Evolutionary conservation across 1,139 yeast genomes (phyloP), one percentile per base, ranked within the genome.

Genomic region (Candida mesenterica): DNA sequence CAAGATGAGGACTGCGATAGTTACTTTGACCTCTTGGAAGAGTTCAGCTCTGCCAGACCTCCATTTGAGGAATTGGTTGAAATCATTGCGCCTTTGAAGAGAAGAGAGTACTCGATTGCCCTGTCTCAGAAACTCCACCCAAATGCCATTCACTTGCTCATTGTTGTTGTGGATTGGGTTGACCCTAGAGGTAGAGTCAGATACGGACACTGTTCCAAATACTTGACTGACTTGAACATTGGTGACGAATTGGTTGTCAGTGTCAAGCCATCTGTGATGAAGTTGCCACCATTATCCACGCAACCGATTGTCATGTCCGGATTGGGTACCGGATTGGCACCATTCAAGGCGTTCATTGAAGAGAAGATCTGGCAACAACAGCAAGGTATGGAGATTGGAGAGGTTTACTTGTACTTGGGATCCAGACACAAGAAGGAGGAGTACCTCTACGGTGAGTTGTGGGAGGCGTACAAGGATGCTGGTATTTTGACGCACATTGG

Each of bases 101-200:
- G 98, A 71, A 85, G 98, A 71, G 98, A 92, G 64, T 92, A 92
- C 60, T 90, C 97, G n/a, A 92, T 92, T 62, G 97, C 98, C 4
- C 89, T 97, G 2, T 90, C 97, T 23, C 98, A 92, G 65, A 86
- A 75, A 58, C 72, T 86, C 50, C 97, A 90, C 65, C 87, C 92
- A 40, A 87, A 86, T 57, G 92, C 92, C 23, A 89, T 92, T 33
- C 97, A 90, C 57, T 69, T 92, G 56, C 75, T 92, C 56, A 81
- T 92, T 60, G 98, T 92, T 44, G 97, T 90, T 37, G 97, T 90
- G 39, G 97, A 90, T 62, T 92, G 98, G 98, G 72, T 81, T 38
- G 97, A 90, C 61, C 74, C 83, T 36, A 75, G 76, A 58, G 96
- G 96, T 35, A 78, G 96, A 59, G 77, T 76, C 56, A 79, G 97